phyloP scores from a whole-genome alignment of 2,329 filamentous ascomycete species.

The Beauveria bassiana region DNA sequence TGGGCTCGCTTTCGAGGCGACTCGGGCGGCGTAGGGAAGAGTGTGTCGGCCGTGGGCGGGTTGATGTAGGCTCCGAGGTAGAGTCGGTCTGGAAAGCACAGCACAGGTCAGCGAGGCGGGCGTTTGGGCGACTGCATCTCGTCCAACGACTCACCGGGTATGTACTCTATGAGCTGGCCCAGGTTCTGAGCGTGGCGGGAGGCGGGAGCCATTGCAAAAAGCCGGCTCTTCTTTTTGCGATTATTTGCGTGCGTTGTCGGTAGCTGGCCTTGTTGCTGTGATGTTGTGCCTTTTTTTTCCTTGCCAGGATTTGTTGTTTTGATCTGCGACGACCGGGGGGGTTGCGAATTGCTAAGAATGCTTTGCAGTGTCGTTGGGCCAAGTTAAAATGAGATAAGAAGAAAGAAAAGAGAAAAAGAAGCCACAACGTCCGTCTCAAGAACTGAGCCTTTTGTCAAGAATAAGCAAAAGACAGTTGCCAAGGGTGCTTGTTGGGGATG shows the following conservation, averaged over 20 bases:
- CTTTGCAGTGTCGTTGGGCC: background rate
- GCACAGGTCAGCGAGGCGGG: background rate
- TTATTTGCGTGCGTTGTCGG: too few species aligned
- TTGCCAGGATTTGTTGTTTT: too few species aligned
- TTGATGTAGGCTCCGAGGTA: constrained; percentile 90
- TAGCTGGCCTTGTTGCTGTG: too few species aligned
- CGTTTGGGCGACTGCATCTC: too few species aligned
- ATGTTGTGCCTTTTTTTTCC: background rate
- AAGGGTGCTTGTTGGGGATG: background rate
- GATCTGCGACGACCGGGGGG: background rate
- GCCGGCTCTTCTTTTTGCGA: constrained; percentile 16
- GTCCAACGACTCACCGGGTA: constrained; percentile 60
- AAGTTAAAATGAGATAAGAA: background rate
- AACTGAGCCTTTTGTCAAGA: too few species aligned
- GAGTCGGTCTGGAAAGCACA: constrained; percentile 62
- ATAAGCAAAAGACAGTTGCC: background rate
- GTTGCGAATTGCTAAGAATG: background rate
- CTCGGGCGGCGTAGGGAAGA: constrained; percentile 63
- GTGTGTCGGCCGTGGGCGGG: constrained; percentile 69
- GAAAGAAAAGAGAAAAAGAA: background rate
- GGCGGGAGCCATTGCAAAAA: constrained; percentile 42
- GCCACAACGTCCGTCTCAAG: background rate
- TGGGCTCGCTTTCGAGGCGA: constrained; percentile 36
- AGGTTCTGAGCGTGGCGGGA: constrained; percentile 49
- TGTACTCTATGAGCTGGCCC: constrained; percentile 92